Evolutionary conservation across 352 stramenopile genomes (phyloP).

Genomic region (Pythium oligandrum): DNA sequence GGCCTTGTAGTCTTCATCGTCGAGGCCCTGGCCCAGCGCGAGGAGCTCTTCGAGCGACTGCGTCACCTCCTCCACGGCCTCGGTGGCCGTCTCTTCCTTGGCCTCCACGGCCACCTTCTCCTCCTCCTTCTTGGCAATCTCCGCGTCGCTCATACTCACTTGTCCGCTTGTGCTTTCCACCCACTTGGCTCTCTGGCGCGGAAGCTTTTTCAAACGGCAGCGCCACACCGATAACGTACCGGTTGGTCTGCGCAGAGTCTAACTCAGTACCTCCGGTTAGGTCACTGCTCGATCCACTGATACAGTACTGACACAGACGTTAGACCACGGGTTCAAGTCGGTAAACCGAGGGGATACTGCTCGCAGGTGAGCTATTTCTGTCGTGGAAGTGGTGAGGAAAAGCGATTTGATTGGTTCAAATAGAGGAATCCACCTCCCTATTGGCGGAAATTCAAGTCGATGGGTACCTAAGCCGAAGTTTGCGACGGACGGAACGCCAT

Average conservation of each 20-base stretch:
- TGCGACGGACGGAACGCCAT: no score
- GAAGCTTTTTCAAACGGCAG: neutral
- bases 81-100: constrained; percentile 4
- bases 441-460: neutral
- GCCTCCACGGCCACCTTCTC: constrained; percentile 4
- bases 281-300: constrained; percentile 9
- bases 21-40: constrained; percentile 75
- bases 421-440: constrained; percentile 5
- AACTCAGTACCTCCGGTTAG: no score
- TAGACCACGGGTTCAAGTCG: no score
- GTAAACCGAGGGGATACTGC: no score
- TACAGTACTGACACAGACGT: neutral
- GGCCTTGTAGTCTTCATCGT: constrained; percentile 86
- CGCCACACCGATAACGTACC: constrained; percentile 4
- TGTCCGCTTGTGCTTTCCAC: constrained; percentile 5
- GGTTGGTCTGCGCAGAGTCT: neutral
- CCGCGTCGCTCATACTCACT: constrained; percentile 17
- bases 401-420: constrained; percentile 10
- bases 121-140: constrained; percentile 14
- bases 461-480: no score
- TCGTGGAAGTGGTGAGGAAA: neutral
- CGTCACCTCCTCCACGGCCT: constrained; percentile 60
- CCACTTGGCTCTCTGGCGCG: constrained; percentile 1
- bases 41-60: constrained; percentile 80
- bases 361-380: constrained; percentile 8